These are phyloP conservation scores for Aspergillus calidoustus DNA, from an alignment of 2,329 filamentous ascomycete species.

Conservation along the genomic window DNA sequence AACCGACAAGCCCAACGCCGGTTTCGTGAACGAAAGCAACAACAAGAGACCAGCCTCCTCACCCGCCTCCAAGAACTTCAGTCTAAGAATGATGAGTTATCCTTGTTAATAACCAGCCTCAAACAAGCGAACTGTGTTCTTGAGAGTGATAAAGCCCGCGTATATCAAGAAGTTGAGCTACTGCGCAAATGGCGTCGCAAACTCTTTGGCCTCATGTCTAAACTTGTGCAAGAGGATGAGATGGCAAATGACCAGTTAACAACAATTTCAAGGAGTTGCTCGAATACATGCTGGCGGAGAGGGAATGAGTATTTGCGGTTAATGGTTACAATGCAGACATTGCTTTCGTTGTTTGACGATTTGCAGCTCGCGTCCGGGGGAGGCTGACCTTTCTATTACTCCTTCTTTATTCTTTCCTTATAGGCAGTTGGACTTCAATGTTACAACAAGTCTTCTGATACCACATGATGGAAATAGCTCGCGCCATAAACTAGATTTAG, in stretches of 20 bases:
- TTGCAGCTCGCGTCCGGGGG: neutral
- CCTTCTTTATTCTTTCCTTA: no score
- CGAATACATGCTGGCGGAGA: neutral
- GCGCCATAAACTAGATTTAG: no score
- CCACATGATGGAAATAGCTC: no score
- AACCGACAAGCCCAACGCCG: slow-evolving; percentile 9
- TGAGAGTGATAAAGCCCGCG: neutral
- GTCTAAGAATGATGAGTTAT: neutral
- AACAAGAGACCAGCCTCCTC: neutral
- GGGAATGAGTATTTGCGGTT: neutral
- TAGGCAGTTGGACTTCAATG: no score
- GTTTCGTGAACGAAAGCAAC: slow-evolving; percentile 8
- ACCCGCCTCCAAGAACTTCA: neutral
- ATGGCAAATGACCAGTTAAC: neutral
- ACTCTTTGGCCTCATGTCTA: neutral
- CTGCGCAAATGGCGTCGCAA: slow-evolving; percentile 5
- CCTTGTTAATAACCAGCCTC: neutral
- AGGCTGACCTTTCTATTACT: neutral
- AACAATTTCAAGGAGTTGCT: neutral
- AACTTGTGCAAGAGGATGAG: neutral
- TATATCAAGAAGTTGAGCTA: neutral
- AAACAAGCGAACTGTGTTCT: neutral
- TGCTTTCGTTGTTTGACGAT: slow-evolving; percentile 3
- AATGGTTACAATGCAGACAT: slow-evolving; percentile 2
- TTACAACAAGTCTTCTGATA: no score